Base-by-base conservation (phyloP, 2,329 filamentous ascomycete genomes). In the Aspergillus sergii region DNA sequence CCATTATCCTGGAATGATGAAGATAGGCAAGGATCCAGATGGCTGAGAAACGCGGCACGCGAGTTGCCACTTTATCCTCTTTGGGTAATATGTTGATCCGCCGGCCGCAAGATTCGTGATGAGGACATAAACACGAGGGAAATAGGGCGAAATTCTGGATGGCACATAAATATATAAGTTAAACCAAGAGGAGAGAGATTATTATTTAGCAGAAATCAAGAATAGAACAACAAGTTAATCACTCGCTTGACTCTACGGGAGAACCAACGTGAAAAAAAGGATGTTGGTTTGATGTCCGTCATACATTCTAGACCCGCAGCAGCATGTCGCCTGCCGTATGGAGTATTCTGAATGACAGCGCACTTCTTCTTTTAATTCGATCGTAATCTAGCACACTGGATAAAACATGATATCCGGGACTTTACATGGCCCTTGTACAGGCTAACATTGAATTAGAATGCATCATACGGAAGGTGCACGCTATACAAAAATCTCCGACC, bases 1-100 rank as follows among this genome's bases (percentile, higher is more conserved):
- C 55, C 64, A 67, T 64, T 16, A 62, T 64, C 60, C 59, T 26
- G 60, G 39, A 58, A 58, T 62, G 59, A 51, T 62, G 60, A 60
- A 58, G 59, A 34, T 63, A 65, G 51, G 69, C 64, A 69, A 72
- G 70, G 71, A 67, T 39, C 55, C 55, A 62, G 41, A 43, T 32
- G 56, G 58, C 60, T 62, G 48, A 60, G 57, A 60, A 41, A 64
- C 61, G 62, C 65, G 70, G 69, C 61, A 74, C 71, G 72, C 72
- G 73, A 70, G 65, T 71, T 55, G 69, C 71, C 74, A 77, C 75
- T 77, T 76, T 77, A 76, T 74, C 75, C 74, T 71, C 50, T 73
- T 76, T 66, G 59, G 72, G 73, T 64, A 76, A 65, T 75, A 50
- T 74, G 73, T 75, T 75, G 71, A 70, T 58, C 57, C 58, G 54